A percentile compares a stretch with the other conserved stretches of the same genome.
Conservation (phyloP, 2,329 filamentous ascomycete species). For the Purpureocillium takamizusanense region DNA sequence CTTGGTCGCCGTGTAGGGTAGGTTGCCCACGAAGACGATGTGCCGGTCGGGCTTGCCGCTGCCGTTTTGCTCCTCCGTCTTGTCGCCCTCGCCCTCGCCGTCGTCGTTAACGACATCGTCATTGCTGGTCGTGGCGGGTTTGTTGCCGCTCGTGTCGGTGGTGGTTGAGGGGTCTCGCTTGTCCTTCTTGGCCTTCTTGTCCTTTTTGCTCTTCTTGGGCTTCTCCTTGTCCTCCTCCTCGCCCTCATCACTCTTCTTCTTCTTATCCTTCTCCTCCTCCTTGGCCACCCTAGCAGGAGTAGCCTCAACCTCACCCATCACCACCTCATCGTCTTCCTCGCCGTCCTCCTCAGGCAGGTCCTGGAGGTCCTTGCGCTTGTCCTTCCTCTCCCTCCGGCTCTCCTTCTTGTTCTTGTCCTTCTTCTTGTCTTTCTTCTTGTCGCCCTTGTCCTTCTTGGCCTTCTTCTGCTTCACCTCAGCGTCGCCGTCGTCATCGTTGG, state of each 20-base stretch:
- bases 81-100: constrained; percentile 8
- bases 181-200: constrained; percentile 16
- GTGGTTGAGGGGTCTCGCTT: constrained; percentile 6
- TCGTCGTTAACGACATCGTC: constrained; percentile 5
- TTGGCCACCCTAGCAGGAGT: constrained; percentile 14
- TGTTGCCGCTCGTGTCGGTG: too few species aligned
- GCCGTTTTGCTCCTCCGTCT: too few species aligned
- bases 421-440: constrained; percentile 25
- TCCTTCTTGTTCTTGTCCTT: constrained; percentile 21
- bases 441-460: constrained; percentile 21
- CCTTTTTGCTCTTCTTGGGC: constrained; percentile 8
- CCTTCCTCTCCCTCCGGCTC: constrained; percentile 30
- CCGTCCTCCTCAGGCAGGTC: constrained; percentile 25
- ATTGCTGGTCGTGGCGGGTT: too few species aligned
- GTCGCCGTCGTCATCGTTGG: too few species aligned
- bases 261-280: constrained; percentile 15
- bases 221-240: constrained; percentile 11
- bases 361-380: constrained; percentile 27
- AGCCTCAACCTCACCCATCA: constrained; percentile 13
- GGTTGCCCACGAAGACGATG: constrained; percentile 54
- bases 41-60: constrained; percentile 16
- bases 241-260: constrained; percentile 19
- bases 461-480: constrained; percentile 17
- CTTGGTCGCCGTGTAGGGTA: constrained; percentile 73
- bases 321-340: constrained; percentile 11